Conservation (phyloP, 1,284 basidiomycete species). For the Cutaneotrichosporon spelunceum region DNA sequence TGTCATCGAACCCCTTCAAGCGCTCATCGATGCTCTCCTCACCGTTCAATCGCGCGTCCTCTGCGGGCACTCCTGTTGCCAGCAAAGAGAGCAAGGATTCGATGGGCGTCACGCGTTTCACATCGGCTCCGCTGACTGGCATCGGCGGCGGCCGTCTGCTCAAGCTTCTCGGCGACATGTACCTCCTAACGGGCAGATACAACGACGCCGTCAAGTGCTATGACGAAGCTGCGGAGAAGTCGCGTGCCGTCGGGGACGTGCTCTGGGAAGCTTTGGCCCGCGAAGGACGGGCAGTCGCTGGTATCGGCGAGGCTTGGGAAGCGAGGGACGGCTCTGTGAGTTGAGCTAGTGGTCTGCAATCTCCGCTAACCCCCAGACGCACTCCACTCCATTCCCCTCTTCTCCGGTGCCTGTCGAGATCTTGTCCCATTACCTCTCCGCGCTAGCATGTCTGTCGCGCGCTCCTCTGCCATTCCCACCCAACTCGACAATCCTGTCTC, state of each 20-base stretch:
- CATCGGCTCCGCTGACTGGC: constrained; percentile 37
- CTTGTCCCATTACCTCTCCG: constrained; percentile 40
- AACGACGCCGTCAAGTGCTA: constrained; percentile 80
- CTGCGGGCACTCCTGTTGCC: constrained; percentile 15
- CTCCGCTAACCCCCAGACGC: constrained; percentile 24
- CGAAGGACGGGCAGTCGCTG: constrained; percentile 74
- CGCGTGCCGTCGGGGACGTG: constrained; percentile 68
- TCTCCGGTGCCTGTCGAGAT: constrained; percentile 47
- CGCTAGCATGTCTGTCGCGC: constrained; percentile 37
- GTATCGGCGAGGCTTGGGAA: constrained; percentile 78
- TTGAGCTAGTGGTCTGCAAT: background rate
- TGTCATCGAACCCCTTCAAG: constrained; percentile 43
- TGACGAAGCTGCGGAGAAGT: constrained; percentile 70
- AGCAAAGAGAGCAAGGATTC: constrained; percentile 11
- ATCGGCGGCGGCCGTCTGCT: constrained; percentile 59
- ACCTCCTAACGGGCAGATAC: constrained; percentile 73
- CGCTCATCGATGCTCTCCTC: constrained; percentile 38
- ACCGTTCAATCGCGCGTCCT: constrained; percentile 37
- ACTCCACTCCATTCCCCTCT: constrained; percentile 38
- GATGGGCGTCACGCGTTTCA: constrained; percentile 29
- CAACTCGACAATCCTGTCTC: constrained; percentile 32
- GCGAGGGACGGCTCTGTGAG: constrained; percentile 63
- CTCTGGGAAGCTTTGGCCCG: constrained; percentile 82
- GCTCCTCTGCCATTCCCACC: constrained; percentile 43
- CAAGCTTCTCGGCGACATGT: constrained; percentile 85